Base-by-base conservation (phyloP, 345 rosid species). In the Salix purpurea region DNA sequence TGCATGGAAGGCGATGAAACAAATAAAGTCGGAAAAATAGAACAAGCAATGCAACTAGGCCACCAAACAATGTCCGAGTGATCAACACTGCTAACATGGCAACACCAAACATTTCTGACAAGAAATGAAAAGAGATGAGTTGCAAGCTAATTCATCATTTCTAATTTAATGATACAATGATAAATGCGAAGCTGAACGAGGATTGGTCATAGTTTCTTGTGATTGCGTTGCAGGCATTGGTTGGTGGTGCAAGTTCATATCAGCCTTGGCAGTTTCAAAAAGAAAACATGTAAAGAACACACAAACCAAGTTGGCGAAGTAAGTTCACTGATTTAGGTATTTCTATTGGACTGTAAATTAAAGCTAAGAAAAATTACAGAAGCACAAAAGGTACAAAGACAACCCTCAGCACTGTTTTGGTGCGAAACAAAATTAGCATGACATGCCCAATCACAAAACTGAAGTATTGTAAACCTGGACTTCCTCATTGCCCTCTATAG, bases 351-450 rank as follows among this genome's bases (percentile, higher is more conserved):
- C 77, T 84, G 64, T 76, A 58, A 78, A 10, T 69, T 75, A 23
- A 23, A 16, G 0, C 30, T 28, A 30, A 23, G 9, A 21, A 5
- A 30, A 19, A 11, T 61, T 70, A 13, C 48, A 69, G 16, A 75
- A 78, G 79, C 76, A 40, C 32, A 62, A 54, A 72, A 70, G 62
- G 71, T 28, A 78, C 65, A 62, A 62, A 56, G 70, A 61, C 64
- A 74, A 50, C 76, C 46, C 72, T 74, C 73, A 39, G n/a, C 85
- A 75, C 69, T 79, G 65, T 58, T 75, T 46, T 52, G 34, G 73
- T 58, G 84, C 74, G 72, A 32, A 70, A 76, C 78, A 81, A 74
- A 84, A 80, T 73, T 79, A 48, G 77, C 65, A 72, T 76, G 82
- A 67, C 67, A 65, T 67, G 26, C 44, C 65, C 84, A 60, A 66